These are phyloP conservation scores for Monilinia fructicola DNA, from an alignment of 2,329 filamentous ascomycete species.

Conservation along the genomic window DNA sequence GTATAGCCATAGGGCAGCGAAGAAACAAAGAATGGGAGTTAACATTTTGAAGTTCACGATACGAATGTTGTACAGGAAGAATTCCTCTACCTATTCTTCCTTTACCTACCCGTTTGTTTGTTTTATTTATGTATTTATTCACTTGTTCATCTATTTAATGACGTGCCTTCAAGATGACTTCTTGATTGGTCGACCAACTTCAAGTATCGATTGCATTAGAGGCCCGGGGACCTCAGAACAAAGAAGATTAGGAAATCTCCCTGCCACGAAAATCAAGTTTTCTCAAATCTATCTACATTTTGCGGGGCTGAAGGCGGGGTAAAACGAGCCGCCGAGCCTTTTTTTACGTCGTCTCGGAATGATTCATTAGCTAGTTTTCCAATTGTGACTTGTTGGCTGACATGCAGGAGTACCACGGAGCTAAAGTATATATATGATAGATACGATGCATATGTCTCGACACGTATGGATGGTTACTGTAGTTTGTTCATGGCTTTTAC, in stretches of 20 bases:
- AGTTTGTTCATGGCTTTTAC: background rate
- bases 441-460: background rate
- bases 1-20: background rate
- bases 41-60: background rate
- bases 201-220: background rate
- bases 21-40: background rate
- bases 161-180: background rate
- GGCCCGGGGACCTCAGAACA: no score
- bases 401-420: background rate
- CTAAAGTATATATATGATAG: background rate
- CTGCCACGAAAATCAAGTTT: slow-evolving; percentile 16
- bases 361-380: no score
- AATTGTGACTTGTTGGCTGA: background rate
- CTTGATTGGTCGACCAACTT: background rate
- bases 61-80: background rate
- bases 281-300: background rate
- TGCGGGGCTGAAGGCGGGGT: slow-evolving; percentile 22
- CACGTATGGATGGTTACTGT: background rate
- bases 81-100: no score
- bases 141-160: no score
- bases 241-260: background rate
- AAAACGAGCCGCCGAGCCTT: slow-evolving; percentile 2
- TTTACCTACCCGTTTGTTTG: no score
- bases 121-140: no score
- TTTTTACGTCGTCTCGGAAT: background rate